Evolutionary conservation across 768 basidiomycete genomes (phyloP).

Genomic region (Megacollybia marginata): DNA sequence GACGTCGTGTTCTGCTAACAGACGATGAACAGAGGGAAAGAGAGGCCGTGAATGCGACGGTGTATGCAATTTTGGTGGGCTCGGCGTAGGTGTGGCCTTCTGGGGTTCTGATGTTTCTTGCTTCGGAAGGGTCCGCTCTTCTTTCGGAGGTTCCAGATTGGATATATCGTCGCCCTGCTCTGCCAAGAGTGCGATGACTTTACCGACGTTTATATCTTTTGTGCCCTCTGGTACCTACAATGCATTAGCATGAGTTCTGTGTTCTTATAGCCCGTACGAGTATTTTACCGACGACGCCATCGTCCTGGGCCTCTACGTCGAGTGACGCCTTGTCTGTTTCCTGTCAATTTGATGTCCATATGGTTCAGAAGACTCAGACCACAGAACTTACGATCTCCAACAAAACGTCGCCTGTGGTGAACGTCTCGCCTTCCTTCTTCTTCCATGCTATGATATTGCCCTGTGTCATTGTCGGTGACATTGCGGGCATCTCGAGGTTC

Average conservation of each 20-base stretch:
- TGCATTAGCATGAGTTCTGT: neutral
- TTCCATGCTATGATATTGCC: slow-evolving; percentile 92
- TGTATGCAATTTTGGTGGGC: slow-evolving; percentile 16
- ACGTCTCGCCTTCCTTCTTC: slow-evolving; percentile 76
- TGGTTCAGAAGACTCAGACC: neutral
- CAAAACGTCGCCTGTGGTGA: slow-evolving; percentile 75
- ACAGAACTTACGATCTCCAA: slow-evolving; percentile 71
- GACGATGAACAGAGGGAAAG: slow-evolving; percentile 86
- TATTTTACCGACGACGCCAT: slow-evolving; percentile 91
- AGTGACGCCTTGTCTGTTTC: slow-evolving; percentile 96
- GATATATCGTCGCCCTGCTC: slow-evolving; percentile 96
- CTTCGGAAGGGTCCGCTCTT: slow-evolving; percentile 25
- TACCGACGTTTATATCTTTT: slow-evolving; percentile 82
- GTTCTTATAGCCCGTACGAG: slow-evolving; percentile 44
- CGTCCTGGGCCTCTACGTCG: slow-evolving; percentile 97
- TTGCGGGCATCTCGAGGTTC: slow-evolving; percentile 87
- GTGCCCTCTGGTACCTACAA: slow-evolving; percentile 65
- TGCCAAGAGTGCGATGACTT: slow-evolving; percentile 84
- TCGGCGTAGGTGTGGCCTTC: slow-evolving; percentile 19
- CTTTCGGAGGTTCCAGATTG: slow-evolving; percentile 61
- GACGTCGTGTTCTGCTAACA: slow-evolving; percentile 62
- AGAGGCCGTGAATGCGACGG: slow-evolving; percentile 60
- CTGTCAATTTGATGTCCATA: slow-evolving; percentile 28
- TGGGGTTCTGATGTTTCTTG: slow-evolving; percentile 18
- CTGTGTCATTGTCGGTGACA: slow-evolving; percentile 97